Percentiles rank a stretch among this genome's conserved stretches.
Conservation (phyloP, 129 eudicot species). For the Tagetes erecta region DNA sequence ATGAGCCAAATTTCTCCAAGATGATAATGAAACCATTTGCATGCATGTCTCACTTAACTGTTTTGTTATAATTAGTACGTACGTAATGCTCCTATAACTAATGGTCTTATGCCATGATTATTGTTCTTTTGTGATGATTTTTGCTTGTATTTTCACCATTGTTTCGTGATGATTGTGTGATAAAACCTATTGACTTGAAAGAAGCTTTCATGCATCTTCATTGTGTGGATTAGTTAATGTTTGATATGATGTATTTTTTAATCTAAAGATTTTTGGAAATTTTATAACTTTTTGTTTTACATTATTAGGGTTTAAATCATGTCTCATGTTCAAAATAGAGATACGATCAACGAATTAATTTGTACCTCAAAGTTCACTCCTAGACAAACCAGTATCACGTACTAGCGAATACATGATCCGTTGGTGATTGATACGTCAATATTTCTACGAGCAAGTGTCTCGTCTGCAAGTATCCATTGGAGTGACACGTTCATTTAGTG, state of each 20-base stretch:
- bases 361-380: no score
- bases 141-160: constrained; percentile 19
- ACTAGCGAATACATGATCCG: no score
- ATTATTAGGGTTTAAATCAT: no score
- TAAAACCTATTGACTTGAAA: constrained; percentile 7
- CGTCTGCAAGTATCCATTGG: no score
- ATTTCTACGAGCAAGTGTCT: no score
- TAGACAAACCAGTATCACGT: no score
- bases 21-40: constrained; percentile 9
- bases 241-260: neutral
- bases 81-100: constrained; percentile 18
- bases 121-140: constrained; percentile 22
- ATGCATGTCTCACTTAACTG: constrained; percentile 11
- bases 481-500: no score
- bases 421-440: no score
- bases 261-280: neutral
- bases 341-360: no score
- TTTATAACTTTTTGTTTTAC: neutral
- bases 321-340: no score
- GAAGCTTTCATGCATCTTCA: constrained; percentile 16
- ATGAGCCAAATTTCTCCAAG: constrained; percentile 33
- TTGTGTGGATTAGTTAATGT: neutral
- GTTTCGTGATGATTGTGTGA: constrained; percentile 25
- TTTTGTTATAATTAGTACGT: constrained; percentile 16
- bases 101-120: constrained; percentile 22